Conservation (phyloP, 148 eudicot genomes). For the Arctostaphylos glauca region DNA sequence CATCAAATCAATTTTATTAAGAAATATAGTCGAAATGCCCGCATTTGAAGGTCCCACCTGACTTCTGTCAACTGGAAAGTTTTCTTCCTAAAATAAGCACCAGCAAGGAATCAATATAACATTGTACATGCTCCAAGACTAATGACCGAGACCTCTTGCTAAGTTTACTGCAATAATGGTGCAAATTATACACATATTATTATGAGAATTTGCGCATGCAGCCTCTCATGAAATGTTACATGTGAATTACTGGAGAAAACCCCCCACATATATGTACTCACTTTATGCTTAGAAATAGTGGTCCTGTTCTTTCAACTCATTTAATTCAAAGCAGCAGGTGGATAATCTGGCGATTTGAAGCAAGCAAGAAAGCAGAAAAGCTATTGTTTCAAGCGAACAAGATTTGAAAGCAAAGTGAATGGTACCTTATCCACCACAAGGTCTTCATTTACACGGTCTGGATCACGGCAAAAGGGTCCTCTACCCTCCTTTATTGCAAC, state of each 20-base stretch:
- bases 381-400: not conserved
- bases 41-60: conserved; percentile 24
- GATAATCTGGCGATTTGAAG: not conserved
- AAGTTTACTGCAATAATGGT: not conserved
- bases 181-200: not conserved
- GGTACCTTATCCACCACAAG: conserved; percentile 35
- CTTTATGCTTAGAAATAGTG: not conserved
- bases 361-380: not conserved
- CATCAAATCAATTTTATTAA: conserved; percentile 44
- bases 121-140: not conserved
- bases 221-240: conserved; percentile 7
- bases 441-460: conserved; percentile 15
- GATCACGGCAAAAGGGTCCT: conserved; percentile 14
- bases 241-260: not conserved
- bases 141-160: not conserved
- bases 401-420: conserved; percentile 7
- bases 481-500: conserved; percentile 22
- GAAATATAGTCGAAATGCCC: conserved; percentile 20
- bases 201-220: not conserved
- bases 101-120: conserved; percentile 14
- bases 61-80: conserved; percentile 19
- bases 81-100: conserved; percentile 13
- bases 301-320: conserved; percentile 5
- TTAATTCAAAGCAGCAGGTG: not conserved
- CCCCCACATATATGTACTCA: not conserved